These are phyloP conservation scores for Saraca asoca DNA, from an alignment of 331 rosid genomes.

Conservation along the genomic window DNA sequence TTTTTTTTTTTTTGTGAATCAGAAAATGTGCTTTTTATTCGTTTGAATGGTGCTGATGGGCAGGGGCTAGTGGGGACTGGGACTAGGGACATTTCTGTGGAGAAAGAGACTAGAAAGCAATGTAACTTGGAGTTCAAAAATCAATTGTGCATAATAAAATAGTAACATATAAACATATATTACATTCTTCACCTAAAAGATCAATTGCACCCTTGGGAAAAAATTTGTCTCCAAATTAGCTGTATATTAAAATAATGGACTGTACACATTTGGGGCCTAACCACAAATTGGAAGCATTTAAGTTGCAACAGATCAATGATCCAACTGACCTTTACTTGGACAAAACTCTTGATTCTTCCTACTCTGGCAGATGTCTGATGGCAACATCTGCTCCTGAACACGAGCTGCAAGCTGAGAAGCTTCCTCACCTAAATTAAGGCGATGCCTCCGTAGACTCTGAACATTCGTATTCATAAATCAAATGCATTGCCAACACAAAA, in stretches of 20 bases:
- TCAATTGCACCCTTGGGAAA: neutral
- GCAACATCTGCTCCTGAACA: constrained; percentile 61
- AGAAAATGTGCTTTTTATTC: too few relatives aligned
- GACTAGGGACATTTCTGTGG: too few relatives aligned
- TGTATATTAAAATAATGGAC: constrained; percentile 9
- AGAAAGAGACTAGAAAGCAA: too few relatives aligned
- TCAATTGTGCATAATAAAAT: neutral
- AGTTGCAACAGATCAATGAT: constrained; percentile 29
- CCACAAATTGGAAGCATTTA: constrained; percentile 3
- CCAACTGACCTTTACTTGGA: constrained; percentile 46
- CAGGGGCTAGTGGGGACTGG: too few relatives aligned
- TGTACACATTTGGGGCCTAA: constrained; percentile 34
- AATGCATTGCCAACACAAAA: constrained; percentile 3
- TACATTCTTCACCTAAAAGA: neutral
- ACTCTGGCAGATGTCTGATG: constrained; percentile 35
- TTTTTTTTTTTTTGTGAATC: too few relatives aligned
- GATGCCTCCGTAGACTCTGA: constrained; percentile 72
- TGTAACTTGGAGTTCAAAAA: too few relatives aligned
- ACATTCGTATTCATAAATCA: neutral
- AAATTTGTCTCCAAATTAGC: neutral
- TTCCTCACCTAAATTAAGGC: constrained; percentile 59
- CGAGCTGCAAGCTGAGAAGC: constrained; percentile 63
- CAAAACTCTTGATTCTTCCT: constrained; percentile 43
- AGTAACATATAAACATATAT: neutral
- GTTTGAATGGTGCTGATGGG: too few relatives aligned